Base-by-base conservation (phyloP, 306 rosid species). In the Glycyrrhiza uralensis region DNA sequence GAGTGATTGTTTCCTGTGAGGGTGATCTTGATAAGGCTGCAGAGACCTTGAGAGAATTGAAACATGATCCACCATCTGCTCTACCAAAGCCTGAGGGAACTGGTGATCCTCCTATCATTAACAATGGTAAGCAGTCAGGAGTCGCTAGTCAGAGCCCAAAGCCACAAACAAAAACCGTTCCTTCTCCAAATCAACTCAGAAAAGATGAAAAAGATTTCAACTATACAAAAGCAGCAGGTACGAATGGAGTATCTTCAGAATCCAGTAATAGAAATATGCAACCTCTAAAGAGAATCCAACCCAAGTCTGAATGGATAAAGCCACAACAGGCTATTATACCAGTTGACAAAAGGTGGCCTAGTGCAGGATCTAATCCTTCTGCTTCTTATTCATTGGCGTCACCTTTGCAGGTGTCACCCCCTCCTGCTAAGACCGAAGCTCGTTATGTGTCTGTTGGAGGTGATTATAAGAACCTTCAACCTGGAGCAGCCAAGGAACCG, bases 21-120 rank as follows among this genome's bases (percentile, higher is more conserved):
- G 99, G 99, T 71, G 97, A 95, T 83, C 92, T 91, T 77, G 90
- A 92, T 68, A 86, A 88, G 84, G 90, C 96, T 55, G 93, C 88
- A 5, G 93, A 88, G 79, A 71, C 79, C 81, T 82, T 95, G 80
- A 88, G 91, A 80, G 81, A 76, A 17, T 28, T 69, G 60, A 95
- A 85, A 86, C 85, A 79, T 29, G 93, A 91, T 39, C 81, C 87
- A 5, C 82, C 85, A 35, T 76, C 87, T 12, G 87, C 84, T 57
- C 85, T 88, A 39, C 83, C 85, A 28, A 91, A 88, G 83, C 92
- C 85, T 4, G 99, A 87, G 81, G 96, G 88, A 91, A 89, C 81
- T 6, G 92, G 88, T 35, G 96, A 95, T 82, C 87, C 93, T 74
- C 82, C 84, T 15, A 85, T 80, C 2, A 18, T 54, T 74, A 66